These are phyloP conservation scores for Aspergillus sp. DNA, from an alignment of 2,329 filamentous ascomycete species.

Conservation along the genomic window DNA sequence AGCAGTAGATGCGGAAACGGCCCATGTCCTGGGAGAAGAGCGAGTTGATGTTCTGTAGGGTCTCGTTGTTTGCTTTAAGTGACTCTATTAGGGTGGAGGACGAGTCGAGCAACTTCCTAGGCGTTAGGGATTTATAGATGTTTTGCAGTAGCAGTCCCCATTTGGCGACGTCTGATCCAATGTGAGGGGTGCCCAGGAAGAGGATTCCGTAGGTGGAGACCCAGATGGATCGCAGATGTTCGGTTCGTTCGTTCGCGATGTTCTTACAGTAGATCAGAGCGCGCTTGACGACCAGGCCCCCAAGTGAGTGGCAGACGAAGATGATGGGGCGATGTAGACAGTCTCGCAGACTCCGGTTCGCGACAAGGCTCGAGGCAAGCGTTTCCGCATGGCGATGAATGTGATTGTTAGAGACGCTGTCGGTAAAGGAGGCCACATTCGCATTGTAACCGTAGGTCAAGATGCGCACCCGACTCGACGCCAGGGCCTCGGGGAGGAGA, in stretches of 20 bases:
- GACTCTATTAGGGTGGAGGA: slow-evolving; percentile 68
- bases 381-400: slow-evolving; percentile 72
- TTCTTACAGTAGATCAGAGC: slow-evolving; percentile 67
- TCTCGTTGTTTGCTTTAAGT: slow-evolving; percentile 71
- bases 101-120: slow-evolving; percentile 65
- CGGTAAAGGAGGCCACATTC: slow-evolving; percentile 54
- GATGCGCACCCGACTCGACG: slow-evolving; percentile 59
- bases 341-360: slow-evolving; percentile 51
- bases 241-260: slow-evolving; percentile 57
- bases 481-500: slow-evolving; percentile 63
- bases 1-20: slow-evolving; percentile 72
- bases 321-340: slow-evolving; percentile 65
- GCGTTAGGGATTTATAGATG: slow-evolving; percentile 65
- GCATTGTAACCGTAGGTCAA: slow-evolving; percentile 75
- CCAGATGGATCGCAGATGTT: slow-evolving; percentile 67
- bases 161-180: slow-evolving; percentile 65
- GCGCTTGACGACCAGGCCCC: slow-evolving; percentile 70
- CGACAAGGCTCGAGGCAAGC: slow-evolving; percentile 61
- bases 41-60: slow-evolving; percentile 70
- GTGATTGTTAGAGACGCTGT: slow-evolving; percentile 61
- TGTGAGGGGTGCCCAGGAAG: slow-evolving; percentile 76
- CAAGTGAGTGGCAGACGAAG: slow-evolving; percentile 73
- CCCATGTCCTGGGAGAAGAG: slow-evolving; percentile 68
- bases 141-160: slow-evolving; percentile 68
- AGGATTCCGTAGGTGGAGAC: slow-evolving; percentile 74